These are phyloP conservation scores for Fallopia convolvulus DNA, from an alignment of 148 eudicot species.

Conservation along the genomic window DNA sequence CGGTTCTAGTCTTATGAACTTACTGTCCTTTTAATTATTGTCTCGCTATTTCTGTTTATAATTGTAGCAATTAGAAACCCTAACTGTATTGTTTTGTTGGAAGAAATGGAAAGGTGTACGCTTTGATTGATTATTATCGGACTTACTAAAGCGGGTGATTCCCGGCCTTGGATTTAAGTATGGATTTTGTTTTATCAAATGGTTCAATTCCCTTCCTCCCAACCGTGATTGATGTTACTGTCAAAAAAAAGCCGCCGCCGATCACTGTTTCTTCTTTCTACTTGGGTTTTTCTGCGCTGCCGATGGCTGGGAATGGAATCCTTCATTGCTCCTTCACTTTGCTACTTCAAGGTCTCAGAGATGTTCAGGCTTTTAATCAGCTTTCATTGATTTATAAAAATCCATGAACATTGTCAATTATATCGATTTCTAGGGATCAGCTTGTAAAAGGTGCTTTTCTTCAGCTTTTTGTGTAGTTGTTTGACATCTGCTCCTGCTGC, in stretches of 20 bases:
- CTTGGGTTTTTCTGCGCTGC: background rate
- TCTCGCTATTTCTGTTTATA: background rate
- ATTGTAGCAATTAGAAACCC: background rate
- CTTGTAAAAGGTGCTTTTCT: background rate
- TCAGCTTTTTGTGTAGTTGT: background rate
- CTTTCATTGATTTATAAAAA: background rate
- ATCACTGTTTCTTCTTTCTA: background rate
- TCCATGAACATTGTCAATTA: background rate
- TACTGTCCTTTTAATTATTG: background rate
- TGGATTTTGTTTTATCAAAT: background rate
- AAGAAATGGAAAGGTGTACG: background rate
- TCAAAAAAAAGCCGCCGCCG: background rate
- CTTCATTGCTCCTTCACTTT: background rate
- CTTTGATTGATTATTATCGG: background rate
- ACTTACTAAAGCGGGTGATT: background rate
- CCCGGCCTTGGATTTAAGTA: background rate
- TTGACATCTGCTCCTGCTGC: background rate
- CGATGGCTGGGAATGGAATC: background rate
- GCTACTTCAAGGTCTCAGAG: background rate
- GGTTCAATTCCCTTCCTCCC: background rate
- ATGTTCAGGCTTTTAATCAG: background rate
- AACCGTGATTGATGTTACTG: background rate
- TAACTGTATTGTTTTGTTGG: background rate
- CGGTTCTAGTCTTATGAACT: background rate
- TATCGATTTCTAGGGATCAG: background rate